phyloP scores from a whole-genome alignment of 129 eudicot species.

The Tagetes patula region DNA sequence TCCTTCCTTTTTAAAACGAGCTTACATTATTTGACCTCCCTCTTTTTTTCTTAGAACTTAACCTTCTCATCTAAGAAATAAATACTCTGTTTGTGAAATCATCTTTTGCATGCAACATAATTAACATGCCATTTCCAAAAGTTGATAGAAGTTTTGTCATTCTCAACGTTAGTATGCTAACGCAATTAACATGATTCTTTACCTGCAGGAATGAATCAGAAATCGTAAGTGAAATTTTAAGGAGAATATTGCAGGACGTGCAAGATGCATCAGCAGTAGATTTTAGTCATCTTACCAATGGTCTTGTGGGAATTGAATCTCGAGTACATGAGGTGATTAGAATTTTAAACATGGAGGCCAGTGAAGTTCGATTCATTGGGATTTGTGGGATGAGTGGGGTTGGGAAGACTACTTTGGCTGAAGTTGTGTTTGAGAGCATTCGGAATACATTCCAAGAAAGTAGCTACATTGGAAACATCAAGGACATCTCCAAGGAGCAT shows the following conservation, averaged over 20 bases:
- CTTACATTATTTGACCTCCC: background rate
- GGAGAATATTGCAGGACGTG: background rate
- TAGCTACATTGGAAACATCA: slow-evolving; percentile 27
- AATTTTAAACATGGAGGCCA: background rate
- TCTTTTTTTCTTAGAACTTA: background rate
- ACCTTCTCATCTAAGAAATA: no score
- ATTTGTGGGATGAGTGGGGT: slow-evolving; percentile 30
- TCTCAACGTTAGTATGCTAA: no score
- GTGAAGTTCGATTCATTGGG: slow-evolving; percentile 19
- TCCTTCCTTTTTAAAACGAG: background rate
- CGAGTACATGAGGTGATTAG: background rate
- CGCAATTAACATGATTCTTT: background rate
- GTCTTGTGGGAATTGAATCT: slow-evolving; percentile 12
- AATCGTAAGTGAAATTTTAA: background rate
- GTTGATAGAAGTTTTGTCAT: no score
- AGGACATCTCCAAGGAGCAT: slow-evolving; percentile 24
- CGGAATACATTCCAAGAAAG: background rate
- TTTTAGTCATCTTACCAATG: background rate
- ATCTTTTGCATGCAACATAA: no score
- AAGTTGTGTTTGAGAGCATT: background rate
- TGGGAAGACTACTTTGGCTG: slow-evolving; percentile 22
- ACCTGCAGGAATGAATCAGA: slow-evolving; percentile 2
- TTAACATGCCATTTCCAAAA: no score
- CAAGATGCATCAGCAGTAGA: background rate
- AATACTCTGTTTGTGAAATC: no score